Evolutionary conservation across 208 protist genomes (phyloP).

Genomic region (Leishmania mexicana): DNA sequence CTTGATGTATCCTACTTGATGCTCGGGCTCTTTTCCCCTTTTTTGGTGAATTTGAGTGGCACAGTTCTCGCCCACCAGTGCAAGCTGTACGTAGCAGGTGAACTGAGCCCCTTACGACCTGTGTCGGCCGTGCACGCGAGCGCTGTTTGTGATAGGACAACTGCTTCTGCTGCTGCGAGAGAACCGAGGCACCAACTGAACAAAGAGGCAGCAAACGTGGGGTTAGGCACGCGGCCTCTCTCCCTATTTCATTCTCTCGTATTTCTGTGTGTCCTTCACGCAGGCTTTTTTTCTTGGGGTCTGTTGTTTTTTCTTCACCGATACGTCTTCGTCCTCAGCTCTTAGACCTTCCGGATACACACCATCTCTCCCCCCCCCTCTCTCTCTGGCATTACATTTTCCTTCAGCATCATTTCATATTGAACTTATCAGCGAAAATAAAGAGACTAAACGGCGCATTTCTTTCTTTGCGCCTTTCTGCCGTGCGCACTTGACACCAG

Average conservation of each 20-base stretch:
- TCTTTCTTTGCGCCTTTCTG: neutral
- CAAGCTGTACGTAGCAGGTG: neutral
- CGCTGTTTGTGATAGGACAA: neutral
- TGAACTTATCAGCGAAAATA: neutral
- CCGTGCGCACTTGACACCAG: neutral
- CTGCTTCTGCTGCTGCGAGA: neutral
- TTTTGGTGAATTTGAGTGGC: neutral
- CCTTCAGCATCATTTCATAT: neutral
- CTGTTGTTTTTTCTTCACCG: neutral
- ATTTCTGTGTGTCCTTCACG: neutral
- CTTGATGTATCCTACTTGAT: conserved; percentile 7
- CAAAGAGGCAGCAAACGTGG: neutral
- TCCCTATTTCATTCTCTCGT: neutral
- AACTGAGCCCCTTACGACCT: neutral
- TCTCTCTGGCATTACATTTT: neutral
- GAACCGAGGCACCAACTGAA: neutral
- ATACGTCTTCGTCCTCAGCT: neutral
- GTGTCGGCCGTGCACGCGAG: neutral
- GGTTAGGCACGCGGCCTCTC: neutral
- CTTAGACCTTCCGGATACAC: neutral
- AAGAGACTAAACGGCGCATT: neutral
- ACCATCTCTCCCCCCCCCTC: neutral
- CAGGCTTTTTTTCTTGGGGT: neutral
- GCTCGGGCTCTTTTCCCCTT: neutral
- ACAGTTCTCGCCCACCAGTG: neutral